Evolutionary conservation across 2,329 filamentous ascomycete genomes (phyloP).

Genomic region (Pseudocercospora macadamiae): DNA sequence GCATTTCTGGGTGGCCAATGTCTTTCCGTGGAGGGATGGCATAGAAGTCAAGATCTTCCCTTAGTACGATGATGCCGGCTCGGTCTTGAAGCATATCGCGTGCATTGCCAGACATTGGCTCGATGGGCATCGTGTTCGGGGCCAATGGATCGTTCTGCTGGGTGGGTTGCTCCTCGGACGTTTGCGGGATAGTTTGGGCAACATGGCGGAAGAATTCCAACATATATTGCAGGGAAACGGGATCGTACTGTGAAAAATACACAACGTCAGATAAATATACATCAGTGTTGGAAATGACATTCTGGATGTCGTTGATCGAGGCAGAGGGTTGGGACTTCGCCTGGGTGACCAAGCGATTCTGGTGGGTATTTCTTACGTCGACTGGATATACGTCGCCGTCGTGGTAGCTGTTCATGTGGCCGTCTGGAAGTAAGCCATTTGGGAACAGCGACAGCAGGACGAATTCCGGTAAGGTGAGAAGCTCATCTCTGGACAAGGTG

Average conservation of each 20-base stretch:
- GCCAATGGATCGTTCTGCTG: constrained; percentile 50
- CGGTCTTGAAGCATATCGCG: constrained; percentile 81
- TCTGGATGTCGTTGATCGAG: constrained; percentile 43
- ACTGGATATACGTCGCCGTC: constrained; percentile 95
- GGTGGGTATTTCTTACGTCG: constrained; percentile 68
- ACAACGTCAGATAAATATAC: constrained; percentile 61
- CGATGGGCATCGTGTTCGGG: constrained; percentile 68
- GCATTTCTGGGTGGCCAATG: constrained; percentile 88
- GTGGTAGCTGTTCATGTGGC: constrained; percentile 89
- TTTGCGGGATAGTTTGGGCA: constrained; percentile 90
- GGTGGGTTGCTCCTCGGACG: constrained; percentile 55
- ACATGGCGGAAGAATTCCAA: constrained; percentile 96
- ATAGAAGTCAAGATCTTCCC: constrained; percentile 97
- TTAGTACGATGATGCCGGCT: constrained; percentile 93
- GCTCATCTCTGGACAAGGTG: constrained; percentile 89
- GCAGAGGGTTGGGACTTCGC: constrained; percentile 32
- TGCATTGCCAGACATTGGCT: constrained; percentile 65
- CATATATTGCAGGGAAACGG: constrained; percentile 96
- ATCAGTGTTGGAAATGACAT: constrained; percentile 46
- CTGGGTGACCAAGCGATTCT: constrained; percentile 36
- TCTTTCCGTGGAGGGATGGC: constrained; percentile 84
- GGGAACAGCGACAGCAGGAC: constrained; percentile 96
- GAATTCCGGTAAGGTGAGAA: constrained; percentile 94
- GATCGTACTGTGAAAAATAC: constrained; percentile 79
- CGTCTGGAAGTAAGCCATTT: constrained; percentile 96